Percentiles rank a stretch among this genome's conserved stretches.
phyloP scores from a whole-genome alignment of 2,329 filamentous ascomycete species.

The Aspergillus terreus region DNA sequence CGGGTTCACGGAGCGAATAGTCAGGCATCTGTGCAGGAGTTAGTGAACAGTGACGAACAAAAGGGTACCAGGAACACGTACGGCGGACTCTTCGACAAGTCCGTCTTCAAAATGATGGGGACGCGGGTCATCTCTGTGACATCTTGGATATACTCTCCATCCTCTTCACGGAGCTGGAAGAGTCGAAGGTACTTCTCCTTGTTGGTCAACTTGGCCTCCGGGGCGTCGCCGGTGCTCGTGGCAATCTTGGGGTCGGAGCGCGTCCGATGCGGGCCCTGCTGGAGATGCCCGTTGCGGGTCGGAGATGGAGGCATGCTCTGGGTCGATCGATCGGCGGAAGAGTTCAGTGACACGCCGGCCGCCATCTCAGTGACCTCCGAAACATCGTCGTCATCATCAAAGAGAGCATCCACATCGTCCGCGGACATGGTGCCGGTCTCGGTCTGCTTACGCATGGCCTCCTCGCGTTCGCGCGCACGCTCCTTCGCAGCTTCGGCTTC shows the following conservation, averaged over 20 bases:
- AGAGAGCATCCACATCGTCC: constrained; percentile 90
- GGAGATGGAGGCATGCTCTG: constrained; percentile 95
- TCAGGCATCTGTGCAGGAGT: constrained; percentile 40
- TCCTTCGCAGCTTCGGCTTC: constrained; percentile 80
- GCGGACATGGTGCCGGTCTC: constrained; percentile 92
- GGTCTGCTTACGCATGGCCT: constrained; percentile 87
- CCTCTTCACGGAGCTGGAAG: constrained; percentile 86
- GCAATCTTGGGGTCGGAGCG: constrained; percentile 92
- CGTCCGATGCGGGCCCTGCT: constrained; percentile 74
- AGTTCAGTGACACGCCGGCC: constrained; percentile 79
- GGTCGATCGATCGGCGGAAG: constrained; percentile 72
- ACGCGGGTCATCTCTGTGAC: constrained; percentile 96
- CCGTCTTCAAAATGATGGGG: constrained; percentile 97
- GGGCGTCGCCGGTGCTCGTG: constrained; percentile 61
- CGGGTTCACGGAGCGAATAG: constrained; percentile 50
- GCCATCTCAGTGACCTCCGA: constrained; percentile 88
- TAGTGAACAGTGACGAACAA: constrained; percentile 14
- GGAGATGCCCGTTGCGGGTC: constrained; percentile 66
- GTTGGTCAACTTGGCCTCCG: constrained; percentile 77
- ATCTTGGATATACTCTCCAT: constrained; percentile 95
- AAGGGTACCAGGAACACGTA: constrained; percentile 57
- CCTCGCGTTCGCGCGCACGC: constrained; percentile 79
- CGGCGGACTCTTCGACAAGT: constrained; percentile 98
- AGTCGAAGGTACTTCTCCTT: constrained; percentile 95
- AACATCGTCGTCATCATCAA: constrained; percentile 84